Conservation (phyloP, 108 stramenopile species). For the Bacterosira constricta region DNA sequence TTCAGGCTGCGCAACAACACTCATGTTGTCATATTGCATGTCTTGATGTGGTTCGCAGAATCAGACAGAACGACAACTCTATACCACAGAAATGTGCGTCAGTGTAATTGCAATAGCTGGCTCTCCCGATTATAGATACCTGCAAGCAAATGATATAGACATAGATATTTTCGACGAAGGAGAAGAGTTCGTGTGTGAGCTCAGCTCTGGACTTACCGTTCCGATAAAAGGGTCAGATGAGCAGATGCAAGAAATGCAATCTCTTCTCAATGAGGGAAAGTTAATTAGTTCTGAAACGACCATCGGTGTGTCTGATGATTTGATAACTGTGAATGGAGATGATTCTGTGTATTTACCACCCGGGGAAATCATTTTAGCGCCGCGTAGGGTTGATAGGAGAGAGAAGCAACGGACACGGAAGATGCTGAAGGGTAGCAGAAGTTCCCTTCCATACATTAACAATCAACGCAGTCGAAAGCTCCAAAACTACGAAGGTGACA, state of each 20-base stretch:
- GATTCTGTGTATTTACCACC: neutral
- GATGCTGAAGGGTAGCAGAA: neutral
- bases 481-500: neutral
- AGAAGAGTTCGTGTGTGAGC: neutral
- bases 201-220: neutral
- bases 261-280: neutral
- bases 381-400: no score
- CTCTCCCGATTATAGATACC: slow-evolving; percentile 7
- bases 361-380: neutral
- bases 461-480: neutral
- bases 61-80: neutral
- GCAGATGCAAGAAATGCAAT: neutral
- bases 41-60: neutral
- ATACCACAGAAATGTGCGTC: neutral
- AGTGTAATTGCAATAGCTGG: slow-evolving; percentile 7
- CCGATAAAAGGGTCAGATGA: neutral
- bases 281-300: neutral
- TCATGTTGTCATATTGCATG: neutral
- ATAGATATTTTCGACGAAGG: neutral
- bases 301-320: neutral
- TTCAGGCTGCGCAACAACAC: neutral
- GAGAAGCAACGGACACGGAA: neutral
- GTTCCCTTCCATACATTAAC: neutral
- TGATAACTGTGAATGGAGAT: neutral
- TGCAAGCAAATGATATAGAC: neutral